These are phyloP conservation scores for Aphanomyces stellatus DNA, from an alignment of 352 stramenopile genomes.

Conservation along the genomic window DNA sequence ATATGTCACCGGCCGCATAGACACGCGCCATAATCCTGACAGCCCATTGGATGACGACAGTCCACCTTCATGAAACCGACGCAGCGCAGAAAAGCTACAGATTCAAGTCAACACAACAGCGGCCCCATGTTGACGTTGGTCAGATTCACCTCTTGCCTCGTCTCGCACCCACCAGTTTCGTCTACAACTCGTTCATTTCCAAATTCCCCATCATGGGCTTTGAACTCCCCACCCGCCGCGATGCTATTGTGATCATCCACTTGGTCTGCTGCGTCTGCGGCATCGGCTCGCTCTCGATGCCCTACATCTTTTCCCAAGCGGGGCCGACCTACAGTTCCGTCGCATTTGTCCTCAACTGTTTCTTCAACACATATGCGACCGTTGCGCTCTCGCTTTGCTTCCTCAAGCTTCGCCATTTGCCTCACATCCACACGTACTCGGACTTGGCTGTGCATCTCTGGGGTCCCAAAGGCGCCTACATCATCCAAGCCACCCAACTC, in stretches of 20 bases:
- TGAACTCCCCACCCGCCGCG: neutral
- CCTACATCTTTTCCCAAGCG: slow-evolving; percentile 20
- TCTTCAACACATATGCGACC: slow-evolving; percentile 21
- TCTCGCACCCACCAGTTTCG: too few relatives aligned
- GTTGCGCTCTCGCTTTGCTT: slow-evolving; percentile 13
- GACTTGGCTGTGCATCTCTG: slow-evolving; percentile 9
- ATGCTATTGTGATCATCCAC: slow-evolving; percentile 12
- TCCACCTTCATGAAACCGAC: too few relatives aligned
- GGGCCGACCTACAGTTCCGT: slow-evolving; percentile 4
- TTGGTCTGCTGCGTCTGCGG: slow-evolving; percentile 20
- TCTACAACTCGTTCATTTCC: neutral
- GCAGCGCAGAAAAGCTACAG: too few relatives aligned
- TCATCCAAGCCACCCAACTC: slow-evolving; percentile 16
- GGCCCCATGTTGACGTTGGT: too few relatives aligned
- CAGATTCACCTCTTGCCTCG: too few relatives aligned
- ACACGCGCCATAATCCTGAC: too few relatives aligned
- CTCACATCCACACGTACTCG: slow-evolving; percentile 11
- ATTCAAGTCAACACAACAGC: too few relatives aligned
- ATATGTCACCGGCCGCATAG: too few relatives aligned
- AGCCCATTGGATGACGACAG: too few relatives aligned
- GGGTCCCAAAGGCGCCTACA: neutral
- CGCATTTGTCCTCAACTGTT: slow-evolving; percentile 13
- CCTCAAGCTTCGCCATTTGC: slow-evolving; percentile 4
- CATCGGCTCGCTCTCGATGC: slow-evolving; percentile 21
- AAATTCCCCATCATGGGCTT: slow-evolving; percentile 2